Evolutionary conservation across 2,329 filamentous ascomycete species (phyloP).

Genomic region (Tolypocladium guangdongense): DNA sequence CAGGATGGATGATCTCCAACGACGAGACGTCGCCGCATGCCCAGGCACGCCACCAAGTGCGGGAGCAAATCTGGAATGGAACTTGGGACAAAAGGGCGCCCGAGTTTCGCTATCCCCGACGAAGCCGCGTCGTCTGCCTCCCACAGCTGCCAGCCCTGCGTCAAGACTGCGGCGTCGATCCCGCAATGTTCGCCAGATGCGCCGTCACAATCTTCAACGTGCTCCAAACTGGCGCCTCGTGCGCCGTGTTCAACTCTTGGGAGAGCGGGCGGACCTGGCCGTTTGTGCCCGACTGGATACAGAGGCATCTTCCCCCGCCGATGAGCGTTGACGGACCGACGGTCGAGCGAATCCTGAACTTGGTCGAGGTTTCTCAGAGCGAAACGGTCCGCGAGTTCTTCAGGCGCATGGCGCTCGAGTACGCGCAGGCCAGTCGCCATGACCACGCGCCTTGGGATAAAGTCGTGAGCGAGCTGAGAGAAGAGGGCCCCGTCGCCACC

Average conservation of each 20-base stretch:
- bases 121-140: constrained; percentile 17
- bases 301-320: constrained; percentile 19
- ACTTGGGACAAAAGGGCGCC: constrained; percentile 13
- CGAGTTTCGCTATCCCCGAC: constrained; percentile 19
- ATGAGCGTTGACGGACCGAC: constrained; percentile 27
- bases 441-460: constrained; percentile 24
- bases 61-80: constrained; percentile 17
- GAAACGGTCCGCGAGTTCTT: constrained; percentile 20
- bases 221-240: constrained; percentile 17
- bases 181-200: constrained; percentile 19
- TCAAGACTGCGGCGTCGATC: constrained; percentile 9
- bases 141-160: constrained; percentile 13
- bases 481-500: constrained; percentile 19
- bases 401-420: constrained; percentile 13
- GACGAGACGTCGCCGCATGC: constrained; percentile 12
- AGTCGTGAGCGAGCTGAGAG: constrained; percentile 17
- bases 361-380: constrained; percentile 12
- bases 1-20: constrained; percentile 22
- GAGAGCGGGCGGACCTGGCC: constrained; percentile 25
- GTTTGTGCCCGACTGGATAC: constrained; percentile 24
- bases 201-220: constrained; percentile 23
- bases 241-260: constrained; percentile 23
- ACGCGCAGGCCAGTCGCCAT: constrained; percentile 13
- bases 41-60: constrained; percentile 9
- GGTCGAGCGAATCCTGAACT: constrained; percentile 23